These are phyloP conservation scores for Chalciporus pseudorubinellus DNA, from an alignment of 768 basidiomycete genomes.

Conservation along the genomic window DNA sequence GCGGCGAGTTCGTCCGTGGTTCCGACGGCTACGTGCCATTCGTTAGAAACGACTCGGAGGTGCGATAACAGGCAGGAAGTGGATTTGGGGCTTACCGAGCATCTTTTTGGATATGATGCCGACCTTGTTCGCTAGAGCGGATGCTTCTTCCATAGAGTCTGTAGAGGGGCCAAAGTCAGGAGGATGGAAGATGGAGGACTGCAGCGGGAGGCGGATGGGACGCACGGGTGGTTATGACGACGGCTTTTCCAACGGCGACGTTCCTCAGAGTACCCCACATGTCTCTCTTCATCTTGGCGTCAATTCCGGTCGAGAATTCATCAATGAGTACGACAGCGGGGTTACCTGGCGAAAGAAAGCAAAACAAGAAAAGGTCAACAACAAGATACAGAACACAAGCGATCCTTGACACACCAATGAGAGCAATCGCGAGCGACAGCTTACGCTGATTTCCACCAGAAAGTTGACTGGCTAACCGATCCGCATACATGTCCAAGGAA, in stretches of 20 bases:
- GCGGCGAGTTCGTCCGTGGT: constrained; percentile 60
- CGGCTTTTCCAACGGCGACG: constrained; percentile 64
- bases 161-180: constrained; percentile 7
- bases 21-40: constrained; percentile 51
- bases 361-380: neutral
- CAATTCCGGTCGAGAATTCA: constrained; percentile 81
- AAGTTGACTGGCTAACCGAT: constrained; percentile 69
- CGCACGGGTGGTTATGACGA: constrained; percentile 70
- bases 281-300: constrained; percentile 79
- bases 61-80: neutral
- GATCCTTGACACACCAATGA: constrained; percentile 48
- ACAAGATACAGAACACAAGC: neutral
- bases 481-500: constrained; percentile 56
- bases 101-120: constrained; percentile 72
- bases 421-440: constrained; percentile 69
- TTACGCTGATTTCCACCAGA: constrained; percentile 83
- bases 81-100: constrained; percentile 47
- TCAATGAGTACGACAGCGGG: constrained; percentile 78
- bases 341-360: constrained; percentile 51
- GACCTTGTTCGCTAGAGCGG: constrained; percentile 71
- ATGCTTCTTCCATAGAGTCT: constrained; percentile 87
- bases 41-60: neutral
- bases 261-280: constrained; percentile 75
- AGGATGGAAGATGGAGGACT: neutral
- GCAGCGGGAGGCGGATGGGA: neutral